phyloP scores from a whole-genome alignment of 73 alveolate genomes.

The Uronychia binucleata region DNA sequence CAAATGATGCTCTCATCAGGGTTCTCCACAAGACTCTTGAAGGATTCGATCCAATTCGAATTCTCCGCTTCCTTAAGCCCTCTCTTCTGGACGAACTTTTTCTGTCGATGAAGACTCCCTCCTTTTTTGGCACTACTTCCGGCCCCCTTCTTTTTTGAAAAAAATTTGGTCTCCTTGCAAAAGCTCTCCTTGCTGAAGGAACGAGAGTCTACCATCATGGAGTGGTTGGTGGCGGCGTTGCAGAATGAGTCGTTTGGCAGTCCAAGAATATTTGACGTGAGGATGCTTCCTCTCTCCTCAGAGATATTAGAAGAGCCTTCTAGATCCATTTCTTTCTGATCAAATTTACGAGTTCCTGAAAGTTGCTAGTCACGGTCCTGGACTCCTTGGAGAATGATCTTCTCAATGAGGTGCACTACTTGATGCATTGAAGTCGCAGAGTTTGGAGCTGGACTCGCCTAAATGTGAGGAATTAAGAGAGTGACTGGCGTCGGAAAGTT shows the following conservation, averaged over 20 bases:
- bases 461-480: background rate
- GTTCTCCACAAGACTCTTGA: background rate
- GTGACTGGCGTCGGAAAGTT: background rate
- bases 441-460: background rate
- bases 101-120: background rate
- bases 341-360: no score
- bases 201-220: background rate
- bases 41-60: background rate
- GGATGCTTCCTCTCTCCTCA: background rate
- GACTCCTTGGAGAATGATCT: background rate
- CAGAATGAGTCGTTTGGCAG: background rate
- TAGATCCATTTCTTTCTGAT: no score
- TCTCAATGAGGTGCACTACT: background rate
- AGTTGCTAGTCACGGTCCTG: no score
- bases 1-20: background rate
- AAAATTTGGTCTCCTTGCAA: background rate
- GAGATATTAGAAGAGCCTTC: no score
- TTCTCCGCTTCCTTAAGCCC: background rate
- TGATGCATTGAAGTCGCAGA: background rate
- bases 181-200: background rate
- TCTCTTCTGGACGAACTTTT: background rate
- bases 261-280: no score
- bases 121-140: background rate
- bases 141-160: background rate
- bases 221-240: background rate